Percentiles rank a stretch among this genome's conserved stretches.
Evolutionary conservation across 1,284 basidiomycete species (phyloP).

Genomic region (Austroboletus novae-zelandiae): DNA sequence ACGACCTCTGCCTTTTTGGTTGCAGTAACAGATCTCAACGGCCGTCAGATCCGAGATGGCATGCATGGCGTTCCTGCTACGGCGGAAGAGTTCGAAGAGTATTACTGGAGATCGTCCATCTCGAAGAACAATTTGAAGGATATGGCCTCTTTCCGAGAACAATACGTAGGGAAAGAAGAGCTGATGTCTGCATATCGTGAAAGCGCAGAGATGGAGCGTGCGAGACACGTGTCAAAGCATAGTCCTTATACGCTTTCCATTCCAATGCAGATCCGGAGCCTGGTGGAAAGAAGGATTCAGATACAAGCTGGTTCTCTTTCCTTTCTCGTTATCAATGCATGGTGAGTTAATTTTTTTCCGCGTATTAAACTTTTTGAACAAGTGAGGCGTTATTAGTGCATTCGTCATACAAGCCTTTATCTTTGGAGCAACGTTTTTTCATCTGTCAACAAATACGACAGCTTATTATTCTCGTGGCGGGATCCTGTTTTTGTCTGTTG

Average conservation of each 20-base stretch:
- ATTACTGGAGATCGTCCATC: constrained; percentile 34
- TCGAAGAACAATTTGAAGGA: constrained; percentile 33
- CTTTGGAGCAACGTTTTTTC: constrained; percentile 75
- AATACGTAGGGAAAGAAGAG: constrained; percentile 38
- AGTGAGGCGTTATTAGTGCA: constrained; percentile 20
- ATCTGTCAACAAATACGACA: constrained; percentile 56
- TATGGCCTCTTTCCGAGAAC: constrained; percentile 35
- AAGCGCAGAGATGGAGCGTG: constrained; percentile 52
- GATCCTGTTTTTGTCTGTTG: constrained; percentile 60
- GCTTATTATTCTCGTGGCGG: constrained; percentile 83
- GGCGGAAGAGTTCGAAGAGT: constrained; percentile 55
- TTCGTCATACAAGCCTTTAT: constrained; percentile 70
- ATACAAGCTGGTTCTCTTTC: constrained; percentile 59
- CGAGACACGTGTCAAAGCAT: constrained; percentile 37
- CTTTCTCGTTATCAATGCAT: constrained; percentile 37
- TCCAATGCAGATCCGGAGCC: constrained; percentile 62
- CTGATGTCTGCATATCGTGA: constrained; percentile 42
- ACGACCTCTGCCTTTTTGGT: constrained; percentile 71
- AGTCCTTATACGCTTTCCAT: constrained; percentile 52
- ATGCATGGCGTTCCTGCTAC: constrained; percentile 55
- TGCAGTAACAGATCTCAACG: constrained; percentile 57
- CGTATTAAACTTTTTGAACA: constrained; percentile 28
- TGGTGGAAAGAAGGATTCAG: constrained; percentile 65
- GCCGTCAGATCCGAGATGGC: constrained; percentile 52
- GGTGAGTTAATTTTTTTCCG: constrained; percentile 22